Percentiles rank a stretch among this genome's conserved stretches.
Conservation (phyloP, 257 asterid species). For the Capsicum pubescens region DNA sequence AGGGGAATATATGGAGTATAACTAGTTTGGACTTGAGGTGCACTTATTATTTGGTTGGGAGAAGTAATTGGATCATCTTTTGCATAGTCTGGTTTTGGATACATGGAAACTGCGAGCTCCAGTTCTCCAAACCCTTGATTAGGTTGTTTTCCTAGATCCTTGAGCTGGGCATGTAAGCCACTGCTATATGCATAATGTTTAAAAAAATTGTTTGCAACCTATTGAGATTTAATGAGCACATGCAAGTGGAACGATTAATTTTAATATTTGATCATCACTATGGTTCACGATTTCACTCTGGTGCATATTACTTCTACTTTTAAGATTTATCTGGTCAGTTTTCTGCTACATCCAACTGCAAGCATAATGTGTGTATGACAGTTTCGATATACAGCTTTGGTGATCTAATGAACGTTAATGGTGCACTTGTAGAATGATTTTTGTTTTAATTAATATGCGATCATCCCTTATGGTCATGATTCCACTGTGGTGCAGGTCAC, state of each 20-base stretch:
- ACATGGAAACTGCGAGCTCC: background rate
- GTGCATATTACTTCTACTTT: slow-evolving; percentile 44
- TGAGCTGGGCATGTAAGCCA: background rate
- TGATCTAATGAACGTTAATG: background rate
- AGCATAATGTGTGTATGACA: background rate
- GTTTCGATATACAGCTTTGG: background rate
- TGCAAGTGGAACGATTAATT: too few species aligned
- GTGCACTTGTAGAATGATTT: background rate
- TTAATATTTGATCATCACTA: background rate
- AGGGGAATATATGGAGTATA: background rate
- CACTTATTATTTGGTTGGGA: slow-evolving; percentile 9
- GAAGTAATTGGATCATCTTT: slow-evolving; percentile 19
- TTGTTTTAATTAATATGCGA: background rate
- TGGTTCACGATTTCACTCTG: slow-evolving; percentile 6
- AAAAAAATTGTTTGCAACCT: background rate
- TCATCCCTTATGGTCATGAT: background rate
- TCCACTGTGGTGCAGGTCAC: slow-evolving; percentile 49
- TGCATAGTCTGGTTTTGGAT: background rate
- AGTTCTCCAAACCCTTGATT: background rate
- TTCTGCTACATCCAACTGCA: background rate
- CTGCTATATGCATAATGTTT: background rate
- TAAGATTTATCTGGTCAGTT: background rate
- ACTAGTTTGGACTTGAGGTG: background rate
- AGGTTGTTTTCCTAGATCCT: background rate
- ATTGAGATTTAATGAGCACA: background rate